These are phyloP conservation scores for Neonectria punicea DNA, from an alignment of 2,329 filamentous ascomycete genomes.

Conservation along the genomic window DNA sequence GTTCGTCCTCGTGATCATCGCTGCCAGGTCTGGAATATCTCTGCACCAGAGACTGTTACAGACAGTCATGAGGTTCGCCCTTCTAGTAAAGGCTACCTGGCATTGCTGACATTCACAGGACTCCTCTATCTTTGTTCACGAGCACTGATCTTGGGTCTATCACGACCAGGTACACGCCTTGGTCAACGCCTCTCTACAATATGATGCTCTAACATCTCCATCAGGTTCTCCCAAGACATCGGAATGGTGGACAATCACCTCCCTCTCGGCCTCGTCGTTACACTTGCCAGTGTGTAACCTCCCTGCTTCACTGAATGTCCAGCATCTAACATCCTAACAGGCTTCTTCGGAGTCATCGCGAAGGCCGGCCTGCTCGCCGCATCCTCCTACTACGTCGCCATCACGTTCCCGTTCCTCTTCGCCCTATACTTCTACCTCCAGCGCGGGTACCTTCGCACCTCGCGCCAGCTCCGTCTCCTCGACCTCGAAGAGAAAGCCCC, in stretches of 20 bases:
- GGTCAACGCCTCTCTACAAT: background rate
- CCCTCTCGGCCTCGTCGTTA: slow-evolving; percentile 47
- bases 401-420: slow-evolving; percentile 55
- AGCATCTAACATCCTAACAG: slow-evolving; percentile 33
- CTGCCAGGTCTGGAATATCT: slow-evolving; percentile 41
- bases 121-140: slow-evolving; percentile 54
- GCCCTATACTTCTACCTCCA: slow-evolving; percentile 56
- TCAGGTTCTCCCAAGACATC: slow-evolving; percentile 57
- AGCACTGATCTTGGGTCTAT: slow-evolving; percentile 53
- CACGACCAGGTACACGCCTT: slow-evolving; percentile 49
- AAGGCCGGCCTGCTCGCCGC: slow-evolving; percentile 40
- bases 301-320: background rate
- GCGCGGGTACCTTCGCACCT: slow-evolving; percentile 54
- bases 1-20: slow-evolving; percentile 45
- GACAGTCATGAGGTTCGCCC: slow-evolving; percentile 33
- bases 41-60: slow-evolving; percentile 40
- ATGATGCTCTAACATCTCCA: background rate
- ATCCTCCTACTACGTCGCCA: slow-evolving; percentile 48
- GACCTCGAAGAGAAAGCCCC: slow-evolving; percentile 56
- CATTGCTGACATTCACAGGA: slow-evolving; percentile 39
- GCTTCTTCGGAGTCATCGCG: slow-evolving; percentile 46
- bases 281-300: slow-evolving; percentile 48
- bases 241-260: slow-evolving; percentile 56
- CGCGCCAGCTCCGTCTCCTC: slow-evolving; percentile 54
- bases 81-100: background rate